These are phyloP conservation scores for Talaromyces adpressus DNA, from an alignment of 495 filamentous ascomycete genomes.

Conservation along the genomic window DNA sequence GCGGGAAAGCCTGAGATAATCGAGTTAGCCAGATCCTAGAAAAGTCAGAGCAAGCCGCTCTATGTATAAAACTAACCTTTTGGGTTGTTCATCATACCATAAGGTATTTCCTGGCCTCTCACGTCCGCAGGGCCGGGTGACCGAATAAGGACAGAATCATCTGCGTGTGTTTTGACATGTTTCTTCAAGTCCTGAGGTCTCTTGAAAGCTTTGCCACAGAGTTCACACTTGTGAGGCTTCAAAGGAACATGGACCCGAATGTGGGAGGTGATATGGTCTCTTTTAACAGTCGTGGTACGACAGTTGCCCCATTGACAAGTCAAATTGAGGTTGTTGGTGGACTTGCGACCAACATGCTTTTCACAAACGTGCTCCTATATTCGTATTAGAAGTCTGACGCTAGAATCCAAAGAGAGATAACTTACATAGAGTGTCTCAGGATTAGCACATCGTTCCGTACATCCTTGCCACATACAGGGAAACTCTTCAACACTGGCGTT, in stretches of 20 bases:
- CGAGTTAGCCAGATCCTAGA: background rate
- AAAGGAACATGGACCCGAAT: conserved; percentile 96
- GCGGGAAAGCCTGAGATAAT: conserved; percentile 26
- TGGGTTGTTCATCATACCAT: conserved; percentile 30
- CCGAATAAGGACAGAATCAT: conserved; percentile 84
- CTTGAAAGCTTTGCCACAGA: conserved; percentile 99
- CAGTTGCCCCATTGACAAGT: conserved; percentile 97
- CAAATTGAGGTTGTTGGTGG: conserved; percentile 96
- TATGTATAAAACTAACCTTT: conserved; percentile 19
- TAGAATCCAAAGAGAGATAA: conserved; percentile 15
- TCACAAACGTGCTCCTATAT: conserved; percentile 95
- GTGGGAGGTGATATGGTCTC: conserved; percentile 98
- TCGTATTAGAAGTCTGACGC: conserved; percentile 8
- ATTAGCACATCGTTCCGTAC: conserved; percentile 69
- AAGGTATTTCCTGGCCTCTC: conserved; percentile 45
- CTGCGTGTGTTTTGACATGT: conserved; percentile 99
- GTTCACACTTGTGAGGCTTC: conserved; percentile 98
- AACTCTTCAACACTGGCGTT: conserved; percentile 48
- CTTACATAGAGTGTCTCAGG: conserved; percentile 89
- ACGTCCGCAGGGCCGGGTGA: conserved; percentile 64
- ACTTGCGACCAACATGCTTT: conserved; percentile 95
- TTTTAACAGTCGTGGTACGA: conserved; percentile 94
- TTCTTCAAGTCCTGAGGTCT: conserved; percentile 98
- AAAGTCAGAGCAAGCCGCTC: background rate
- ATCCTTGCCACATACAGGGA: conserved; percentile 80